Evolutionary conservation across 257 asterid genomes (phyloP), one percentile per base, ranked within the genome.

Genomic region (Forsythia suspensa): DNA sequence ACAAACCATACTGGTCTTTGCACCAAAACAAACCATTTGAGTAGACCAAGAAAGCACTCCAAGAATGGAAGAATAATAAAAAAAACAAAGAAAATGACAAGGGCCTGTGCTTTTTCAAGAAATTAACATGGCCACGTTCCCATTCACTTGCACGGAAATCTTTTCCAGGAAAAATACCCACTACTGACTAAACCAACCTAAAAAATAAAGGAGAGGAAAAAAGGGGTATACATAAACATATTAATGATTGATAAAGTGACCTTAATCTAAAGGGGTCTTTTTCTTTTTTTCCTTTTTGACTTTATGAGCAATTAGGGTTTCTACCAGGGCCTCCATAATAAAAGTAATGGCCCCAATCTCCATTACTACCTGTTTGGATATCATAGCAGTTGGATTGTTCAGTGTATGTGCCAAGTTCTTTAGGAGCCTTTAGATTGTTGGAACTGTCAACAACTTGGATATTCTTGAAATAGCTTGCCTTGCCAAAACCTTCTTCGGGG

Each of bases 271-370:
- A 78, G 78, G 72, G 82, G 13, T 74, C 61, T 37, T 44, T 38
- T 61, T 52, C 74, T 69, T 41, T 29, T 34, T 70, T 10, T 20
- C 61, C 46, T 72, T 74, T 20, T 71, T 52, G 40, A 43, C 24
- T 68, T 93, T 89, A 93, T 39, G 80, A 88, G 91, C 98, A 94
- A 72, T 89, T 94, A 6, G 94, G 87, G 85, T 89, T 94, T 77
- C 90, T 92, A 59, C 98, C 98, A 72, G 97, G 98, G 84, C 98
- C 98, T 73, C 98, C 98, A 80, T 88, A 94, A 87, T 90, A 94
- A 79, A 94, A 94, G 88, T 86, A 90, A 78, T 89, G 92, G 18
- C 98, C 98, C 98, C 98, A 94, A 82, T 90, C 95, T 6, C 86
- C 89, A 76, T 92, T 94, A 67, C 67, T 89, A 38, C 97, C 97